Evolutionary conservation across 768 basidiomycete genomes (phyloP), one percentile per base, ranked within the genome.

Genomic region (Scleroderma citrinum): DNA sequence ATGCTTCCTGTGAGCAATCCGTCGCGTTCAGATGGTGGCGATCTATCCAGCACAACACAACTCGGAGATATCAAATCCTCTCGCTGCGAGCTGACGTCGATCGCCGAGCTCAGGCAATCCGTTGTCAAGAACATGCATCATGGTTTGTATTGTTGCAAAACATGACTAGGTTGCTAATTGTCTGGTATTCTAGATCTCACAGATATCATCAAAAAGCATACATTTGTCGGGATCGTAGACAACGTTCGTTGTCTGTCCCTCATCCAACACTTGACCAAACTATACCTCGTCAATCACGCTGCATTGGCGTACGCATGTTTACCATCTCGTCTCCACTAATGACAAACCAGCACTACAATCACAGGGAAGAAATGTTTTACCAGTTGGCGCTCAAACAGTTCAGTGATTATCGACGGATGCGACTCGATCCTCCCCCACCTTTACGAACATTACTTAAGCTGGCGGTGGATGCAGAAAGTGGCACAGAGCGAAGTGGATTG

Each of bases 311-410:
- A 66, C 46, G 90, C 78, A 23, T 21, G 17, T 41, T 14, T 19
- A 39, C 44, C 11, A 8, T 16, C 44, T 11, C n/a, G 26, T 6
- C 17, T 7, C 44, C 42, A 24, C 13, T 42, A 26, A 24, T 51
- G 14, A 46, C 50, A 20, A 19, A 46, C 34, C 1, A 10, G 20
- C 19, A 31, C 13, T 8, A 21, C 30, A 1, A 35, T 17, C 14
- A 8, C 49, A 96, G 93, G 1, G 92, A 96, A 59, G 92, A 96
- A 57, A 74, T 96, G 30, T 95, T 98, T 65, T 97, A 96, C 67
- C 96, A 99, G 61, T 77, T 99, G 7, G 91, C 82, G 2, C 68
- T 98, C 23, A 76, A 90, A 16, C 95, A 98, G 64, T 99, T 99
- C 59, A 91, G 93, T 2, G 78, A 87, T 52, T 79, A 87, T 53